Conservation (phyloP, 2,329 filamentous ascomycete species). For the Hymenotorrendiella dingleyae region DNA sequence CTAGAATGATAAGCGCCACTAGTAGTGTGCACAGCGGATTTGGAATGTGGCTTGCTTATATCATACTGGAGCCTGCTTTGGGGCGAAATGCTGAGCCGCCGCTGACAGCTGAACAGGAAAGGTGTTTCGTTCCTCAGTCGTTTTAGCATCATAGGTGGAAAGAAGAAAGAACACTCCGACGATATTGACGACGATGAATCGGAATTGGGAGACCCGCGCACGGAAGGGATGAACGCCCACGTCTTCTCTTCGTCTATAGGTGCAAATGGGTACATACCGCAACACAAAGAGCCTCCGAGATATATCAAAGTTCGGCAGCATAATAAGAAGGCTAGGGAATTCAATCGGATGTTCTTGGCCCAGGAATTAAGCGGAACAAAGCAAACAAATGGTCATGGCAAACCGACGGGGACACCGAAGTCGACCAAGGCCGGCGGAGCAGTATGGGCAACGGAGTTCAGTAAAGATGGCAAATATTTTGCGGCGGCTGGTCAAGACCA, state of each 20-base stretch:
- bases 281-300: slow-evolving; percentile 79
- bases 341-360: slow-evolving; percentile 83
- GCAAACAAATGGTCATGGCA: slow-evolving; percentile 27
- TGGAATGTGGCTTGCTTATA: slow-evolving; percentile 18
- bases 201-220: slow-evolving; percentile 61
- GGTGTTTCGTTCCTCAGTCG: slow-evolving; percentile 86
- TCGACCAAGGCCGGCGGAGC: slow-evolving; percentile 46
- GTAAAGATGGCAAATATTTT: slow-evolving; percentile 82
- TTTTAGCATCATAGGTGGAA: slow-evolving; percentile 64
- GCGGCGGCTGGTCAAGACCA: slow-evolving; percentile 89
- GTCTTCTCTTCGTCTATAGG: slow-evolving; percentile 74
- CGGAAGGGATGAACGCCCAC: slow-evolving; percentile 75
- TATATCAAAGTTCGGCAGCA: slow-evolving; percentile 83
- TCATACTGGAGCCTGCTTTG: too few relatives aligned
- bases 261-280: slow-evolving; percentile 68
- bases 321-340: slow-evolving; percentile 75
- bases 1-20: too few relatives aligned
- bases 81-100: background rate
- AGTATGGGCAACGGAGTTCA: slow-evolving; percentile 91
- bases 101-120: slow-evolving; percentile 52
- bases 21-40: slow-evolving; percentile 13
- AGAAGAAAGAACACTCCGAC: slow-evolving; percentile 59
- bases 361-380: slow-evolving; percentile 73
- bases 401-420: slow-evolving; percentile 24
- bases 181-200: slow-evolving; percentile 57